Evolutionary conservation across 192 early-diverging fungal species (phyloP), one percentile per base, ranked within the genome.

Genomic region (Podila verticillata): DNA sequence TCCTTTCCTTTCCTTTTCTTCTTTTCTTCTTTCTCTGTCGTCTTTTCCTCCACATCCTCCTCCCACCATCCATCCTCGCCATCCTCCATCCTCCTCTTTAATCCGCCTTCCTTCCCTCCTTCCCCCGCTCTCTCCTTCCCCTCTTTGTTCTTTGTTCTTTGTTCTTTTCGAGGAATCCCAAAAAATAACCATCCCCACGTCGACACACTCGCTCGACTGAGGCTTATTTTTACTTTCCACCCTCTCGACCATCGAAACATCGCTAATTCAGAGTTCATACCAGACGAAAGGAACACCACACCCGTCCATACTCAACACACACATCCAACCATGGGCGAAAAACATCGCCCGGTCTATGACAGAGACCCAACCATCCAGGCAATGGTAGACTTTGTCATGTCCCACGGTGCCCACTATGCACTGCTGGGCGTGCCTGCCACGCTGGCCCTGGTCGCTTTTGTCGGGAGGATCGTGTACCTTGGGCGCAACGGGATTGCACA

Each of bases 391-490:
- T 79, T 71, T 13, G 29, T 79, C 17, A 22, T 66, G 24, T 7
- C 49, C 28, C 20, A 61, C 17, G 75, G 75, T 34, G 75, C 68
- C 5, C 68, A 79, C 35, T 61, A 32, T 49, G 17, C 51, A 3
- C 26, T 71, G 10, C 31, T 79, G 22, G 68, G 68, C 10, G 19
- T 70, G 7, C 75, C 75, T 0, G 64, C 68, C 10, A 61, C 71
- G 1, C 9, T 57, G 7, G 62, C 68, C 26, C 66, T 59, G 3
- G 68, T 67, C 30, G 31, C 39, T 17, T 67, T 79, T 62, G 22
- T 66, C 7, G 20, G 22, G 2, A 63, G 75, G 12, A 66, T 62
- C 34, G 54, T 44, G 12, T 79, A 57, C 57, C 34, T 79, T 35
- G 66, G 47, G 32, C 67, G 57, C 26, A 31, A 32, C 30, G 48